phyloP scores from a whole-genome alignment of 306 rosid genomes.

The Cucurbita ficifolia region DNA sequence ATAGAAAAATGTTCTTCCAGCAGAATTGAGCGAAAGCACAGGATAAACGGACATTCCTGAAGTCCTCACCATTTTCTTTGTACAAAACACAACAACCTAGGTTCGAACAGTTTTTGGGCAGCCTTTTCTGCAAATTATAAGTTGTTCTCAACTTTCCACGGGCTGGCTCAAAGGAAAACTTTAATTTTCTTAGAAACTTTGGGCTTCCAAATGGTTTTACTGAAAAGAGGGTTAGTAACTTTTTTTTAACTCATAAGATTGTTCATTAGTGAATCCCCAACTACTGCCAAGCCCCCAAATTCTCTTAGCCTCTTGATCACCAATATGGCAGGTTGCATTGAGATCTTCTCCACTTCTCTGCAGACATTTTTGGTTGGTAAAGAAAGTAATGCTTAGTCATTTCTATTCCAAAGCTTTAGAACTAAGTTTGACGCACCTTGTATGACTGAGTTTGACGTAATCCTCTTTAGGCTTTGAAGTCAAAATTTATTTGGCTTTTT shows the following conservation, averaged over 20 bases:
- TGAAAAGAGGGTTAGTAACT: neutral
- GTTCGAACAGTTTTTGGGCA: neutral
- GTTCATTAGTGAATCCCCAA: no score
- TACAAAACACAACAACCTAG: no score
- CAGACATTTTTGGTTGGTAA: neutral
- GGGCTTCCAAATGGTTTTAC: neutral
- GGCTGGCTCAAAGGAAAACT: neutral
- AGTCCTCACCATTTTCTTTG: no score
- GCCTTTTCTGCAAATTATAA: neutral
- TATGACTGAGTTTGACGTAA: neutral
- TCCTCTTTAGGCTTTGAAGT: neutral
- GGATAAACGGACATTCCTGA: neutral
- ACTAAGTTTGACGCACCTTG: neutral
- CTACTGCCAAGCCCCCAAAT: neutral
- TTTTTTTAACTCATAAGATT: no score
- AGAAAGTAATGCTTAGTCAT: neutral
- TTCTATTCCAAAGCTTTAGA: neutral
- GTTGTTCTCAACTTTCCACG: neutral
- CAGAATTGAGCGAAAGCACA: neutral
- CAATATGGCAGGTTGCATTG: neutral
- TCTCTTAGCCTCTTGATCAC: neutral
- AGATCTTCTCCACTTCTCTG: neutral
- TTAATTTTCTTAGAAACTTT: neutral
- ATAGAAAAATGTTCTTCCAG: neutral
- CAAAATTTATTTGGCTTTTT: neutral